Evolutionary conservation across 2,329 filamentous ascomycete genomes (phyloP), one percentile per base, ranked within the genome.

Genomic region (Rutstroemia sp.): DNA sequence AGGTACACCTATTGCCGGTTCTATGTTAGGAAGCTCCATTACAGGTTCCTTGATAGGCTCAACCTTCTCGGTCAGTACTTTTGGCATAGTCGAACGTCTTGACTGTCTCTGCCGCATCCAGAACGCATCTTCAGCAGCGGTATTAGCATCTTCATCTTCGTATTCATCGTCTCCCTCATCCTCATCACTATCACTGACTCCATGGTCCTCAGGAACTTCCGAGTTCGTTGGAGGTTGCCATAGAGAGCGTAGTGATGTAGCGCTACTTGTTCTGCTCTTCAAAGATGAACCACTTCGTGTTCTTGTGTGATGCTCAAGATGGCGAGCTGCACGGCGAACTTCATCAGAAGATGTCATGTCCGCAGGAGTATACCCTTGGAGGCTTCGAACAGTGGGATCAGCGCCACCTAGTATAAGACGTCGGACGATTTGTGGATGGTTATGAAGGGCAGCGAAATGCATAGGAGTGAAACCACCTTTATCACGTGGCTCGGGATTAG

Each of bases 401-500:
- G 88, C 88, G 41, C 88, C 87, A 42, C 82, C 80, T 23, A 87
- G 76, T 62, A 92, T 83, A 57, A 95, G 78, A 14, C 87, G 82
- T 58, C 86, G 80, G 14, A 92, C 85, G 62, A 94, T 90, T 67
- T 90, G 85, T 10, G 82, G 75, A 66, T 91, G 85, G 60, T 86
- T 82, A 70, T 88, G 86, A 66, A 95, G 79, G 25, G 87, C 85
- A 19, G 90, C 90, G 67, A 92, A 81, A 70, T 95, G 89, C 74
- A 95, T 79, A 14, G 90, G 84, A 4, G 88, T 90, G 71, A 90
- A 92, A 21, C 90, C 90, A 50, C 87, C 86, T 60, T 84, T 86
- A 68, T 95, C 90, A 55, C 83, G 80, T 39, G 84, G 75, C 65
- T 92, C 85, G 1, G 86, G 83, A 66, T 87, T 86, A 19, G 88